phyloP scores from a whole-genome alignment of 176 grass and related monocot species.

The Triticum monococcum region DNA sequence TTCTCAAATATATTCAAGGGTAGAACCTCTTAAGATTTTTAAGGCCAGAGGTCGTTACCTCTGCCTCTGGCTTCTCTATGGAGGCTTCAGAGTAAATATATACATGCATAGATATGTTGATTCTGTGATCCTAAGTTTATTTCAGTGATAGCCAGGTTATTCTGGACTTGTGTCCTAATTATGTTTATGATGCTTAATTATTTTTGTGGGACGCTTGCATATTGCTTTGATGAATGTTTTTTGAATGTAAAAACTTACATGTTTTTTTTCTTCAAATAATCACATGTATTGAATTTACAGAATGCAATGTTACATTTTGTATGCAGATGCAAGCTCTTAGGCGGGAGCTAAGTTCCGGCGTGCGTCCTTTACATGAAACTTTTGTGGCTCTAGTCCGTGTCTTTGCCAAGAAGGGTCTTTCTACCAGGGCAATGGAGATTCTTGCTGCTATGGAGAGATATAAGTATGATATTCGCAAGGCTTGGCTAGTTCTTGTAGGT shows the following conservation, averaged over 20 bases:
- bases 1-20: not conserved
- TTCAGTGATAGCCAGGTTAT: slow-evolving; percentile 17
- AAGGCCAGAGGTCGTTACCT: not conserved
- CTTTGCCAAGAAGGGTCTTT: slow-evolving; percentile 88
- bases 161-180: not conserved
- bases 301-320: slow-evolving; percentile 15
- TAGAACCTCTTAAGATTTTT: not conserved
- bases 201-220: not conserved
- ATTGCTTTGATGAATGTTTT: not conserved
- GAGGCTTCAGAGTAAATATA: not conserved
- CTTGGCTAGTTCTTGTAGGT: slow-evolving; percentile 97
- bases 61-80: slow-evolving; percentile 3
- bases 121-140: slow-evolving; percentile 25
- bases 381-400: slow-evolving; percentile 88
- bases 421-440: slow-evolving; percentile 93
- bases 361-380: slow-evolving; percentile 86
- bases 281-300: not conserved
- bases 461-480: slow-evolving; percentile 87
- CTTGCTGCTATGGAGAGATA: slow-evolving; percentile 95
- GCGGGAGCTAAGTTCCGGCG: slow-evolving; percentile 83
- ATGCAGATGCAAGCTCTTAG: slow-evolving; percentile 96
- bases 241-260: not conserved
- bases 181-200: not conserved
- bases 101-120: not conserved
- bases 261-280: not conserved